phyloP scores from a whole-genome alignment of 2,329 filamentous ascomycete species.

The Allantophomopsis lycopodina region DNA sequence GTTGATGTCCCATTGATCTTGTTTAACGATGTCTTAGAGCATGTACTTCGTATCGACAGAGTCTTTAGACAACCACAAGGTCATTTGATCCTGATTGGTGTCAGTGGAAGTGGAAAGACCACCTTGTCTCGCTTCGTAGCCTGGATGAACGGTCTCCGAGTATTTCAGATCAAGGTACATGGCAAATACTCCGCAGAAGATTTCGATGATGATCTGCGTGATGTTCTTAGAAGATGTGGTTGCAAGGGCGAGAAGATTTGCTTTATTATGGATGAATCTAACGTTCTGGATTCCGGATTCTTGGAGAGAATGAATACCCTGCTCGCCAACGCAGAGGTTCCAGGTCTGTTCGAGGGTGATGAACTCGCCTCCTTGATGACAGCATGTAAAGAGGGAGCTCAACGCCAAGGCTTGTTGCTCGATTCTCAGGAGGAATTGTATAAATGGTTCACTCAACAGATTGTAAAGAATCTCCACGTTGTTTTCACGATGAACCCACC shows the following conservation, averaged over 20 bases:
- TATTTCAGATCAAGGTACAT: conserved; percentile 99
- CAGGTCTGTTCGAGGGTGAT: conserved; percentile 97
- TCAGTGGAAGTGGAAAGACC: conserved; percentile 97
- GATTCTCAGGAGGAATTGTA: conserved; percentile 99
- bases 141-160: conserved; percentile 99
- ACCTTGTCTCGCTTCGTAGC: conserved; percentile 95
- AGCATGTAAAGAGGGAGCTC: conserved; percentile 94
- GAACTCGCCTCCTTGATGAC: conserved; percentile 98
- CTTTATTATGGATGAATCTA: conserved; percentile 99
- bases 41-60: conserved; percentile 94
- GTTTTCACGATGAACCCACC: conserved; percentile 99
- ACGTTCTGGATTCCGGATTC: conserved; percentile 97
- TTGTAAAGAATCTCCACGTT: conserved; percentile 96
- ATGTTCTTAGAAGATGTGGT: conserved; percentile 82
- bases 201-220: conserved; percentile 93
- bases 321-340: conserved; percentile 97
- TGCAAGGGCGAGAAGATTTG: conserved; percentile 99
- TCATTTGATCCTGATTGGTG: conserved; percentile 95
- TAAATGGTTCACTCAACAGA: conserved; percentile 99
- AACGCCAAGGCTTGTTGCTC: conserved; percentile 84
- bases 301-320: conserved; percentile 98
- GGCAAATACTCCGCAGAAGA: conserved; percentile 97
- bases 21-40: conserved; percentile 98
- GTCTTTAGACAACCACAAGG: conserved; percentile 98
- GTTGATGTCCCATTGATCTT: conserved; percentile 95